Evolutionary conservation across 768 basidiomycete species (phyloP), one percentile per base, ranked within the genome.

Genomic region (Boletus rufocinnamomeus): DNA sequence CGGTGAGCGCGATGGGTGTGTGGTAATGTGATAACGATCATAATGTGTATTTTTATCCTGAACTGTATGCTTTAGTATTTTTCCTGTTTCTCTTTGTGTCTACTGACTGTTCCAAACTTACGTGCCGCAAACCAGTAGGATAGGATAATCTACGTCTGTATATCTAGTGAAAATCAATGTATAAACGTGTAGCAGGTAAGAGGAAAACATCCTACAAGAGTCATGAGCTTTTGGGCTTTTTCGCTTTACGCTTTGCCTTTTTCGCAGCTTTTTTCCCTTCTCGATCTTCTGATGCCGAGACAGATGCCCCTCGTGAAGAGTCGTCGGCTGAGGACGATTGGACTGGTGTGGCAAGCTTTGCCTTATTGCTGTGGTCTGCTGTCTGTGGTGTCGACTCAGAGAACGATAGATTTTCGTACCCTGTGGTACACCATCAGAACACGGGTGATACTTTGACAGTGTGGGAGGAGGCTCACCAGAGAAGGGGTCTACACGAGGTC

Each of bases 401-500:
- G 44, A 41, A 14, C 2, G 40, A 47, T 11, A 35, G 52, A 37
- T 74, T 71, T 21, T 72, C 71, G 45, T 75, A 71, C 17, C 73
- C 78, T 79, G 60, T 1, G 6, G 9, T 10, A 54, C n/a, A 32
- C 11, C 4, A 17, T 64, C 43, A 56, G 40, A 47, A 44, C 28
- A 17, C 25, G 9, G 11, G 5, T 7, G 14, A 50, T 35, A 4
- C n/a, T 30, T 37, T 27, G 50, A 56, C n/a, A 40, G 9, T 11
- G 7, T 19, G 14, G 5, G 37, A 17, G 9, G 17, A 25, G 32
- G 27, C 58, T 59, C 65, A 85, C 89, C 88, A 57, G 84, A 81
- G 63, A 90, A 91, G 6, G 86, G 85, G 71, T 90, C 88, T 30
- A 87, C 66, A 0, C 71, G 73, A 30, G 80, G 77, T 63, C 86